Evolutionary conservation across 139 green algal genomes (phyloP).

Genomic region (Tetraselmis striata): DNA sequence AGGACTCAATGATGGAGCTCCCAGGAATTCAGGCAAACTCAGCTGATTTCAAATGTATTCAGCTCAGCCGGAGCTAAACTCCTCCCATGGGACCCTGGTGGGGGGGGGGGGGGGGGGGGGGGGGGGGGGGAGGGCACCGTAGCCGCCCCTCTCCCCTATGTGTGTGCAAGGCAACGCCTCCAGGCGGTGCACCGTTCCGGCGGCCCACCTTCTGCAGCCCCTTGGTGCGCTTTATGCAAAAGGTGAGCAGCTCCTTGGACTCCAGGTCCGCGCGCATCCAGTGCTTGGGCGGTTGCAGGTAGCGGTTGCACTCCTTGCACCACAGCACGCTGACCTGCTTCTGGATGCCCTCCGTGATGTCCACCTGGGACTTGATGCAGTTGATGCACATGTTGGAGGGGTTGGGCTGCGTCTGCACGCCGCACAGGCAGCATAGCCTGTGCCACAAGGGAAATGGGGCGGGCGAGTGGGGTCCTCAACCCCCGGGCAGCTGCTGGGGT

Average conservation of each 20-base stretch:
- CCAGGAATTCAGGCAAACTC: constrained; percentile 2
- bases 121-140: not conserved
- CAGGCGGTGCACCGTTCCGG: too few species aligned
- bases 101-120: not conserved
- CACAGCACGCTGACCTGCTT: constrained; percentile 52
- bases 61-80: too few species aligned
- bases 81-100: too few species aligned
- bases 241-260: constrained; percentile 93
- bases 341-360: constrained; percentile 94
- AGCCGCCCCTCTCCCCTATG: not conserved
- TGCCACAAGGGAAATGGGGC: too few species aligned
- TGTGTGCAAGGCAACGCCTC: too few species aligned
- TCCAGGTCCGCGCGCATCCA: constrained; percentile 89
- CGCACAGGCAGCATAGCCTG: constrained; percentile 89
- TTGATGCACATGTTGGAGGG: constrained; percentile 98
- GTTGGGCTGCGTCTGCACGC: constrained; percentile 81
- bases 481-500: too few species aligned
- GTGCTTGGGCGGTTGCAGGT: constrained; percentile 91
- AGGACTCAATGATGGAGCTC: too few species aligned
- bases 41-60: constrained; percentile 16
- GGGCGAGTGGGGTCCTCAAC: too few species aligned
- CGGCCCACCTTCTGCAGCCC: constrained; percentile 76
- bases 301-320: constrained; percentile 80
- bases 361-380: constrained; percentile 91
- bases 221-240: constrained; percentile 90